Conservation (phyloP, 2,329 filamentous ascomycete species). For the Biscogniauxia sp. region DNA sequence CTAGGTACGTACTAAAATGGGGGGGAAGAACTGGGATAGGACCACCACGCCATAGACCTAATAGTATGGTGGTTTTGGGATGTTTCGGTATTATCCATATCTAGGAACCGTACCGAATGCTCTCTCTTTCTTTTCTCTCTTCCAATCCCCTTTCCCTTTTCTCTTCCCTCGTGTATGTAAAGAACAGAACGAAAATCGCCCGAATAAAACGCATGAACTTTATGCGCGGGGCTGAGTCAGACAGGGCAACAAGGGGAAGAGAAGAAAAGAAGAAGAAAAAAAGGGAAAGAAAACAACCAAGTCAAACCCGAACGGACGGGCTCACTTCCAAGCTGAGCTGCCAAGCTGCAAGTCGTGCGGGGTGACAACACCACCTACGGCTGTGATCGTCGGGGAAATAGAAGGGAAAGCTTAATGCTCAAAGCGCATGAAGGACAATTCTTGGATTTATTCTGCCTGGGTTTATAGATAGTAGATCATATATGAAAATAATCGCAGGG, state of each 20-base stretch:
- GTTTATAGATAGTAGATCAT: not conserved
- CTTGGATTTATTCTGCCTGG: not conserved
- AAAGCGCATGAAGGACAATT: not conserved
- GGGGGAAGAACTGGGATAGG: too few species aligned
- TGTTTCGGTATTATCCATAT: conserved; percentile 1
- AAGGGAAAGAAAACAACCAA: not conserved
- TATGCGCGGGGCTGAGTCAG: not conserved
- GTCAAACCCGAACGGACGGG: not conserved
- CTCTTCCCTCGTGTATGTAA: conserved; percentile 7
- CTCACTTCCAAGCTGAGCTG: not conserved
- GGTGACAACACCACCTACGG: not conserved
- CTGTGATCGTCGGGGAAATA: not conserved
- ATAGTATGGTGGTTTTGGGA: too few species aligned
- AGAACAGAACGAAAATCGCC: not conserved
- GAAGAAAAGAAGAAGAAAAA: not conserved
- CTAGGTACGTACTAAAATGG: not conserved
- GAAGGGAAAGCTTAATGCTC: not conserved
- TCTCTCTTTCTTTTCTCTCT: conserved; percentile 12
- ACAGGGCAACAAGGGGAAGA: not conserved
- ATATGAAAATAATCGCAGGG: too few species aligned
- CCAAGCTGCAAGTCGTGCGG: not conserved
- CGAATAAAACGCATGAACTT: not conserved
- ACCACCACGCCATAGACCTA: too few species aligned
- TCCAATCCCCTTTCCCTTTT: conserved; percentile 22
- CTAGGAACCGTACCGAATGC: not conserved